Conservation (phyloP, 2,329 filamentous ascomycete genomes). For the Incumbomyces lentus region DNA sequence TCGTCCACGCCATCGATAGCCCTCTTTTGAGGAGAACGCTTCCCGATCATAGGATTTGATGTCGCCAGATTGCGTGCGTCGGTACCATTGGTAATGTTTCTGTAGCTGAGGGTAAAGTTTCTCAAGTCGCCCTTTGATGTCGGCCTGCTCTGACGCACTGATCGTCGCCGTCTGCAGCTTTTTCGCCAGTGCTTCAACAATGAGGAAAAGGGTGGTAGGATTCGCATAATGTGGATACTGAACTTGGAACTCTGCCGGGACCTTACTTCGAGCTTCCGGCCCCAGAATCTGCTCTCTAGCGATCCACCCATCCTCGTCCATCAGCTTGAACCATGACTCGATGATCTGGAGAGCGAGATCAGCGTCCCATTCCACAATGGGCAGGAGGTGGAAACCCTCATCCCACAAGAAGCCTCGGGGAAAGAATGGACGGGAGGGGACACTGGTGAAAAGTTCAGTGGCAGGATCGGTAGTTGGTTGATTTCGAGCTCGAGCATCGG, state of each 20-base stretch:
- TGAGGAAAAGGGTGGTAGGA: slow-evolving; percentile 85
- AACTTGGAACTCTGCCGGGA: slow-evolving; percentile 81
- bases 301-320: slow-evolving; percentile 97
- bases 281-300: slow-evolving; percentile 92
- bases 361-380: slow-evolving; percentile 87
- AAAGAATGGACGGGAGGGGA: slow-evolving; percentile 92
- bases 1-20: slow-evolving; percentile 88
- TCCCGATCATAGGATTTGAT: slow-evolving; percentile 84
- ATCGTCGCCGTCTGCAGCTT: slow-evolving; percentile 49
- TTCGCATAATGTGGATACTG: slow-evolving; percentile 98
- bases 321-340: slow-evolving; percentile 89
- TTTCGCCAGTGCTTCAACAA: slow-evolving; percentile 73
- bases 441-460: slow-evolving; percentile 78
- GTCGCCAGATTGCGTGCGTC: slow-evolving; percentile 79
- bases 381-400: slow-evolving; percentile 89
- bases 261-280: slow-evolving; percentile 83
- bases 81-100: slow-evolving; percentile 90
- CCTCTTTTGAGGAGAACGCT: slow-evolving; percentile 81
- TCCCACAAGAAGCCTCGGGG: slow-evolving; percentile 96
- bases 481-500: slow-evolving; percentile 61
- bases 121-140: slow-evolving; percentile 39
- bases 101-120: slow-evolving; percentile 77
- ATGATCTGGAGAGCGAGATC: slow-evolving; percentile 80
- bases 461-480: slow-evolving; percentile 66
- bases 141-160: slow-evolving; percentile 18